These are phyloP conservation scores for Skeletonema menzelii DNA, from an alignment of 108 stramenopile genomes.

Conservation along the genomic window DNA sequence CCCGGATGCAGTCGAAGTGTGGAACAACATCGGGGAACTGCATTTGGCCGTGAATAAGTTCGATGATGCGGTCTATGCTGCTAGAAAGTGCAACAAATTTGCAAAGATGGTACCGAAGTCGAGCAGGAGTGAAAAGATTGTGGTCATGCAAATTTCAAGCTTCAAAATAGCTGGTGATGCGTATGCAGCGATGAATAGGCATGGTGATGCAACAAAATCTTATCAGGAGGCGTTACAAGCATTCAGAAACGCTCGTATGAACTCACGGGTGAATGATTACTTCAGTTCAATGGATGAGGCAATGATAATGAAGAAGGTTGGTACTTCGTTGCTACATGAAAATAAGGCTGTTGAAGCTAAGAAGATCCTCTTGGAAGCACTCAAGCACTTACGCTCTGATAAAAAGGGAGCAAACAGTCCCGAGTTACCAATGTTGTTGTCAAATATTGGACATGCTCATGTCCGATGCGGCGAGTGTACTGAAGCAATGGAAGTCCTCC, in stretches of 20 bases:
- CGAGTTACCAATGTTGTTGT: slow-evolving; percentile 20
- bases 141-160: slow-evolving; percentile 4
- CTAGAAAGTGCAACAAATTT: slow-evolving; percentile 19
- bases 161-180: slow-evolving; percentile 35
- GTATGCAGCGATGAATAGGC: slow-evolving; percentile 12
- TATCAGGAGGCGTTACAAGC: slow-evolving; percentile 39
- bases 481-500: slow-evolving; percentile 29
- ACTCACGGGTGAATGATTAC: background rate
- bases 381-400: slow-evolving; percentile 20
- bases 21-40: slow-evolving; percentile 30
- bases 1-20: slow-evolving; percentile 29
- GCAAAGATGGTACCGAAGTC: slow-evolving; percentile 5
- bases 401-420: slow-evolving; percentile 7
- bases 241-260: background rate
- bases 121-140: slow-evolving; percentile 10
- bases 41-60: slow-evolving; percentile 22
- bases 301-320: slow-evolving; percentile 27
- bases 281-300: slow-evolving; percentile 14
- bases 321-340: slow-evolving; percentile 23
- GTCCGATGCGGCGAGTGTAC: slow-evolving; percentile 17
- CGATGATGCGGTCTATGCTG: slow-evolving; percentile 30
- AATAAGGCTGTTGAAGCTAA: slow-evolving; percentile 27
- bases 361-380: slow-evolving; percentile 23
- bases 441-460: slow-evolving; percentile 32
- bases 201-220: slow-evolving; percentile 32